Base-by-base conservation (phyloP, 2,329 filamentous ascomycete genomes). In the Apiospora aurea region DNA sequence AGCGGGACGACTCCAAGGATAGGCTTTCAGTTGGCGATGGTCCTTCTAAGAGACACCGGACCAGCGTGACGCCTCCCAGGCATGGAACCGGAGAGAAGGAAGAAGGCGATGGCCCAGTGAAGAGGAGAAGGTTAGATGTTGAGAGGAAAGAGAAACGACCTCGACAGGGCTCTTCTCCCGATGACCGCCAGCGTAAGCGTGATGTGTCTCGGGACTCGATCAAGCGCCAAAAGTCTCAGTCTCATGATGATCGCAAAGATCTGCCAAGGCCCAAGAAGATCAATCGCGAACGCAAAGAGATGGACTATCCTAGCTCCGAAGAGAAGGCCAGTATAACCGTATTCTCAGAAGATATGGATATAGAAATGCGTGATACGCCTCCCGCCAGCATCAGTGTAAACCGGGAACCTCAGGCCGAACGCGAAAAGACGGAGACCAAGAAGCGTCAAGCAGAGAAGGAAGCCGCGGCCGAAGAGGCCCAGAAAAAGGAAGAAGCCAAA, bases 1-100 rank as follows among this genome's bases (percentile, higher is more conserved):
- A 90, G 77, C 84, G 89, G 72, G 89, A 92, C 73, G 88, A 90
- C 74, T 89, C 89, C 4, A 86, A 85, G 70, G 90, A 92, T 73
- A 83, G 86, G 43, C 79, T 87, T 16, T 85, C 85, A 11, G 82
- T 86, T 10, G 84, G 85, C 18, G 89, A 91, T 38, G 82, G 81
- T 70, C 81, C 87, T 8, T 79, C 83, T n/a, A 92, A 92, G 79
- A 84, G 90, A 57, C 88, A 88, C 75, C 85, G 90, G 41, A 84
- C 85, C 43, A 92, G 90, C 75, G 84, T 86, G 69, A 91, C 90
- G 0, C 89, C 90, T 1, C 87, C 90, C 41, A 81, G 83, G 43
- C 83, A 84, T n/a, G 87, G 84, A 72, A 83, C 85, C 26, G 82
- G 81, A 1, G 87, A 89, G 18, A 89, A 87, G 75, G 88, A 90